phyloP scores from a whole-genome alignment of 164 flowering plant species.

The Vitis amurensis region DNA sequence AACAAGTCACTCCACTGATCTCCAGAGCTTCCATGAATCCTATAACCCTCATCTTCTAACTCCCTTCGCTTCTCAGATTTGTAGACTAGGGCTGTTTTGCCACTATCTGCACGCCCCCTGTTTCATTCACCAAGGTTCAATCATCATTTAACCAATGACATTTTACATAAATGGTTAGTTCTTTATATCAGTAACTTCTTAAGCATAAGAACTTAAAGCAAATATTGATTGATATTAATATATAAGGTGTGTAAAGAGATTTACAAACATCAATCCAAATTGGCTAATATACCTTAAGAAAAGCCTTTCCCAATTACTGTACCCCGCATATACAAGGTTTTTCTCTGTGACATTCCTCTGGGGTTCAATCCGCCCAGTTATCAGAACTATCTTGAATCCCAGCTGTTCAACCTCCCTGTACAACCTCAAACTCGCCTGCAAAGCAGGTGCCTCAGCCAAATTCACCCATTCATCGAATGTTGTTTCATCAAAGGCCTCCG shows the following conservation, averaged over 20 bases:
- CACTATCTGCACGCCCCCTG: conserved; percentile 62
- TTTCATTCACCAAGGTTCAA: conserved; percentile 16
- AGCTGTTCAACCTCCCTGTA: conserved; percentile 63
- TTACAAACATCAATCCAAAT: background rate
- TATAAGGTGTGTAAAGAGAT: background rate
- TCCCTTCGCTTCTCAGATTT: conserved; percentile 80
- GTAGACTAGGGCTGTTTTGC: conserved; percentile 54
- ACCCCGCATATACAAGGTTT: conserved; percentile 72
- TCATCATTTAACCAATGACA: no score
- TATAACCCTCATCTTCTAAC: conserved; percentile 60
- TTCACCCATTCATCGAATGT: conserved; percentile 68
- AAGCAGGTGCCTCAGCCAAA: conserved; percentile 68
- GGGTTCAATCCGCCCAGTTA: conserved; percentile 77
- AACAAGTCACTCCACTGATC: conserved; percentile 93
- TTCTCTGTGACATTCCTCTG: conserved; percentile 53
- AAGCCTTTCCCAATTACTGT: conserved; percentile 62
- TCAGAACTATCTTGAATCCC: conserved; percentile 60
- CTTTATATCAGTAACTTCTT: background rate
- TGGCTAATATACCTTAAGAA: conserved; percentile 53
- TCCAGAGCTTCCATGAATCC: conserved; percentile 80
- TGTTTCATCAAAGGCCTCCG: conserved; percentile 47
- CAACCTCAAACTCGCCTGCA: conserved; percentile 64
- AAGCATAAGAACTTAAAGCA: no score
- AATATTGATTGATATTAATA: background rate
- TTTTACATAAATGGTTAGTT: background rate